These are phyloP conservation scores for Hypomontagnella monticulosa DNA, from an alignment of 495 filamentous ascomycete species.

Conservation along the genomic window DNA sequence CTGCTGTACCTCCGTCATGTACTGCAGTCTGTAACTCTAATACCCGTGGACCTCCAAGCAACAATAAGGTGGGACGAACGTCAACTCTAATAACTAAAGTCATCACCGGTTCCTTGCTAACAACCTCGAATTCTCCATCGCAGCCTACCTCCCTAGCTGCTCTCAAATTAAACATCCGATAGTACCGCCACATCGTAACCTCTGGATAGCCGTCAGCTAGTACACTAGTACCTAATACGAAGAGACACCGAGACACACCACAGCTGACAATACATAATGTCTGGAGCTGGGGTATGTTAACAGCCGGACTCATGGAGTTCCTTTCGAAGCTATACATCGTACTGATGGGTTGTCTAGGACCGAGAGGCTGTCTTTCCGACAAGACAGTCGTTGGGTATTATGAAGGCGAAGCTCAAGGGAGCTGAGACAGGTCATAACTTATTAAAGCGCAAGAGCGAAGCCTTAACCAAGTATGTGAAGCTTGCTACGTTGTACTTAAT, in stretches of 20 bases:
- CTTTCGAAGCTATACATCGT: slow-evolving; percentile 14
- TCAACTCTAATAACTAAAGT: neutral
- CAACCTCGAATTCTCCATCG: neutral
- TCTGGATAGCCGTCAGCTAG: too few species aligned
- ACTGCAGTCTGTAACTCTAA: neutral
- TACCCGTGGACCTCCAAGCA: too few species aligned
- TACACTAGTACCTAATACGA: neutral
- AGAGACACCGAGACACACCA: neutral
- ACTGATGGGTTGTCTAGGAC: slow-evolving; percentile 61
- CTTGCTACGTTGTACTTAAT: neutral
- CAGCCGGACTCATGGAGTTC: neutral
- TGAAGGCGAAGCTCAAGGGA: slow-evolving; percentile 99
- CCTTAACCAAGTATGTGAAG: slow-evolving; percentile 77
- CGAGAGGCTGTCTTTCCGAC: slow-evolving; percentile 97
- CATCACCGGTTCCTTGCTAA: slow-evolving; percentile 17
- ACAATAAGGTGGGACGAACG: slow-evolving; percentile 3
- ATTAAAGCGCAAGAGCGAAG: slow-evolving; percentile 92
- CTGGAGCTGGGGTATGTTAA: slow-evolving; percentile 65
- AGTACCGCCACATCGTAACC: too few species aligned
- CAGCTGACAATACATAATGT: slow-evolving; percentile 57
- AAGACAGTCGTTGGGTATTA: slow-evolving; percentile 92
- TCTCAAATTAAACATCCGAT: neutral
- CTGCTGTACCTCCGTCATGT: slow-evolving; percentile 4
- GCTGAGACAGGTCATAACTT: slow-evolving; percentile 89
- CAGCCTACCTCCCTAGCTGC: neutral